phyloP scores from a whole-genome alignment of 2,329 filamentous ascomycete species.

The Paraconiothyrium brasiliense region DNA sequence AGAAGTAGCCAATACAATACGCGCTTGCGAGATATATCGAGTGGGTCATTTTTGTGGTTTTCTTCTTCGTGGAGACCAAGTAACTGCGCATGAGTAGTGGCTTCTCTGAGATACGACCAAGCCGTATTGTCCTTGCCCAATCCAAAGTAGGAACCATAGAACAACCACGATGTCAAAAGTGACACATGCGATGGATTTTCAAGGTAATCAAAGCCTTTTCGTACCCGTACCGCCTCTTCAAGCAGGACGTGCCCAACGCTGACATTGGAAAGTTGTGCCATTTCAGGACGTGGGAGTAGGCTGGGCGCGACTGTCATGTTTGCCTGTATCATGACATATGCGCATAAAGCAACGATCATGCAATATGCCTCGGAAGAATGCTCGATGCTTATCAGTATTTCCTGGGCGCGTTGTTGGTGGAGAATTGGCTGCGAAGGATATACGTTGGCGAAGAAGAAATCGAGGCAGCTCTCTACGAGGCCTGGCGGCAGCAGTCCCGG shows the following conservation, averaged over 20 bases:
- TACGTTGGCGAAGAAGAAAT: constrained; percentile 69
- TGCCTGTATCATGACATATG: constrained; percentile 61
- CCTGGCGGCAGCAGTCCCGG: constrained; percentile 60
- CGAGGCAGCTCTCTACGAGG: constrained; percentile 64
- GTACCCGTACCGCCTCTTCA: constrained; percentile 66
- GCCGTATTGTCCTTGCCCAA: constrained; percentile 69
- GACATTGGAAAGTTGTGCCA: constrained; percentile 54
- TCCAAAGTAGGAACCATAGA: constrained; percentile 69
- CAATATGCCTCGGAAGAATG: constrained; percentile 65
- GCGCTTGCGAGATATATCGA: constrained; percentile 64
- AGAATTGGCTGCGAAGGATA: constrained; percentile 72
- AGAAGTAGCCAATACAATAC: constrained; percentile 71
- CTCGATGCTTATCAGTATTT: constrained; percentile 63
- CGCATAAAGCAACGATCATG: constrained; percentile 62
- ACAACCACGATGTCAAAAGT: constrained; percentile 70
- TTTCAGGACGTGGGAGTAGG: constrained; percentile 57
- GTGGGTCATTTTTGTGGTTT: constrained; percentile 60
- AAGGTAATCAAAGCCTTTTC: constrained; percentile 66
- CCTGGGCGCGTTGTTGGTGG: constrained; percentile 61
- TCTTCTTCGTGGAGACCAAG: constrained; percentile 68
- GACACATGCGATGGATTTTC: constrained; percentile 64
- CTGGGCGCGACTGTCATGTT: constrained; percentile 56
- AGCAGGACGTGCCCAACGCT: constrained; percentile 64
- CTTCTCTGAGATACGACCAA: constrained; percentile 70
- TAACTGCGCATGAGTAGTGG: constrained; percentile 67